A percentile compares a stretch with the other conserved stretches of the same genome.
Evolutionary conservation across 2,329 filamentous ascomycete species (phyloP).

Genomic region (Ilyonectria robusta): DNA sequence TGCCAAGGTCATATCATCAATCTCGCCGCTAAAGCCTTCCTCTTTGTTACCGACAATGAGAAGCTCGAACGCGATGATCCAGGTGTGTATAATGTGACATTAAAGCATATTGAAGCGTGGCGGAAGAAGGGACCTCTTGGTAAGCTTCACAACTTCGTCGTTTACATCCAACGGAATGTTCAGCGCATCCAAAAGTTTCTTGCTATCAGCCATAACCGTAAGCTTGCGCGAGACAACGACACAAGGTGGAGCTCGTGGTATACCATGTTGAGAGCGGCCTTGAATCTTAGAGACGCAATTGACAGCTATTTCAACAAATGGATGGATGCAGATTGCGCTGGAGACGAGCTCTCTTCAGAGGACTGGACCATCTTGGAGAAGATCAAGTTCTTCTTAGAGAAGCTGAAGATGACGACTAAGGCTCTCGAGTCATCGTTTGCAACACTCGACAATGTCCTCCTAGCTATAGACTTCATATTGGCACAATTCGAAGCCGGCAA

Average conservation of each 20-base stretch:
- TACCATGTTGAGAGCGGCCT: neutral
- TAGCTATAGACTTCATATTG: neutral
- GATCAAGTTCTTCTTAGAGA: conserved; percentile 1
- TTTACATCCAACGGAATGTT: conserved; percentile 19
- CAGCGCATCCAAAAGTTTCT: conserved; percentile 24
- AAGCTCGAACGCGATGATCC: conserved; percentile 20
- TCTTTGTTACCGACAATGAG: conserved; percentile 28
- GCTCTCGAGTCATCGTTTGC: neutral
- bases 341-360: conserved; percentile 1
- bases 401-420: conserved; percentile 1
- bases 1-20: too few relatives aligned
- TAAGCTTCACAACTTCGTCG: neutral
- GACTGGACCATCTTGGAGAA: conserved; percentile 2
- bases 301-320: neutral
- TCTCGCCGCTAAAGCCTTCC: conserved; percentile 18
- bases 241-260: conserved; percentile 2
- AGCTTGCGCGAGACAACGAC: neutral
- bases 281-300: neutral
- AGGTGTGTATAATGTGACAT: conserved; percentile 15
- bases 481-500: neutral
- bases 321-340: neutral
- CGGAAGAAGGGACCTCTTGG: too few relatives aligned
- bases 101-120: neutral
- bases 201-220: conserved; percentile 9
- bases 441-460: neutral